Evolutionary conservation across 2,329 filamentous ascomycete species (phyloP).

Genomic region (Coleophoma eucalyptorum): DNA sequence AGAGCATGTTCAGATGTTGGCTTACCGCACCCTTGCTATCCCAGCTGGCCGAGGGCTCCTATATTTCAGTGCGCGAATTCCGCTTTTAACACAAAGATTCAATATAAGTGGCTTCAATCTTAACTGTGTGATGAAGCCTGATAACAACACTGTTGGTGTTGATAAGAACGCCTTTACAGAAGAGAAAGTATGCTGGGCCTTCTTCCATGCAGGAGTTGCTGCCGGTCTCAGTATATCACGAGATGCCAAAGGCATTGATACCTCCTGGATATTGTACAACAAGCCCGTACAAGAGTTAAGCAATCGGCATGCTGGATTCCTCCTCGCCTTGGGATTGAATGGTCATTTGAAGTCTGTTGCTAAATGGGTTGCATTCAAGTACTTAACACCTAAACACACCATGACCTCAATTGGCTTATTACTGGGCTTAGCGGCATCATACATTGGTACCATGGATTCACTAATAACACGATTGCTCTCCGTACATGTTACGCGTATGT

Average conservation of each 20-base stretch:
- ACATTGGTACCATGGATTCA: constrained; percentile 95
- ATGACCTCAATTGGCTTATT: constrained; percentile 99
- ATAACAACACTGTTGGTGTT: constrained; percentile 88
- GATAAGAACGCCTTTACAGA: constrained; percentile 86
- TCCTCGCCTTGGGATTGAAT: constrained; percentile 87
- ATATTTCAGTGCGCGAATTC: constrained; percentile 82
- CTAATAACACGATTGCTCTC: constrained; percentile 89
- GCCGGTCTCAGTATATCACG: constrained; percentile 88
- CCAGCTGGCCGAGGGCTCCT: constrained; percentile 84
- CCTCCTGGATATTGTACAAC: constrained; percentile 98
- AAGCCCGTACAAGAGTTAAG: constrained; percentile 83
- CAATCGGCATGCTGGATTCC: constrained; percentile 92
- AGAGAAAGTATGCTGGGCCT: constrained; percentile 97
- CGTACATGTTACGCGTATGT: constrained; percentile 92
- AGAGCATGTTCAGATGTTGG: constrained; percentile 80
- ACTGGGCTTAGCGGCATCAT: constrained; percentile 86
- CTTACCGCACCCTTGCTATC: constrained; percentile 82
- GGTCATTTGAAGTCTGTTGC: constrained; percentile 92
- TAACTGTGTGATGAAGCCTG: constrained; percentile 86
- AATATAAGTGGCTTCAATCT: constrained; percentile 87
- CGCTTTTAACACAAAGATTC: constrained; percentile 88
- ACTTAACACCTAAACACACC: constrained; percentile 96
- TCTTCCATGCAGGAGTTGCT: constrained; percentile 96
- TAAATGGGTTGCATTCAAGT: constrained; percentile 99
- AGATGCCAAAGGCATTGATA: constrained; percentile 89